Base-by-base conservation (phyloP, 345 rosid species). In the Salix dunnii region DNA sequence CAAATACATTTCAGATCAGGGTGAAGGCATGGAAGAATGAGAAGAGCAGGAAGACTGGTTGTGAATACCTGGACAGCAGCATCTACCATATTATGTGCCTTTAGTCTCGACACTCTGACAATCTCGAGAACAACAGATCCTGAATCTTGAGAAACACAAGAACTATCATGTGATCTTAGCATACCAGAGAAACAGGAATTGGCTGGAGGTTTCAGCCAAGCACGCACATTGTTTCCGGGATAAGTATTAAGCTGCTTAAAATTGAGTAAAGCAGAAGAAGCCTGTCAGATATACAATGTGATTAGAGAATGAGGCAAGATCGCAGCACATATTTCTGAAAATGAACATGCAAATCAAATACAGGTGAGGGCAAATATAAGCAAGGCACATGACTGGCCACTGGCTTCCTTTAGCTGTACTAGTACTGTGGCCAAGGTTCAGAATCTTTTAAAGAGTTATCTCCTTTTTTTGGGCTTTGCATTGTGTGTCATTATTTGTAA, bases 1-100 rank as follows among this genome's bases (percentile, higher is more conserved):
- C 40, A 7, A 28, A 17, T 21, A 33, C 68, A 64, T 64, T 64
- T 64, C 25, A 64, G 25, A 58, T 23, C 63, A 0, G 28, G 1
- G 0, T 23, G 63, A 6, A 11, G 28, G 14, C 25, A n/a, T 25
- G 12, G 28, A 58, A n/a, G 28, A 58, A 3, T 10, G 6, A 12
- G 40, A 13, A 67, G 23, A 69, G n/a, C 3, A 8, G 60, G 68
- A 30, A 66, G 72, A 51, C 35, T 3, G 70, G 46, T 25, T 5
- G 67, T 30, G 43, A 6, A 65, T 81, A 96, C 98, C 97, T 96
- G 90, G 36, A 92, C 80, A 80, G 96, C 98, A 66, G 88, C 88
- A 87, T 96, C 93, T 61, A 96, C 92, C 99, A 96, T 94, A 68
- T 85, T 64, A 61, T 78, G 87, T 46, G 98, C 99, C 87, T 83